Evolutionary conservation across 2,329 filamentous ascomycete species (phyloP).

Genomic region (Ascochyta koolunga): DNA sequence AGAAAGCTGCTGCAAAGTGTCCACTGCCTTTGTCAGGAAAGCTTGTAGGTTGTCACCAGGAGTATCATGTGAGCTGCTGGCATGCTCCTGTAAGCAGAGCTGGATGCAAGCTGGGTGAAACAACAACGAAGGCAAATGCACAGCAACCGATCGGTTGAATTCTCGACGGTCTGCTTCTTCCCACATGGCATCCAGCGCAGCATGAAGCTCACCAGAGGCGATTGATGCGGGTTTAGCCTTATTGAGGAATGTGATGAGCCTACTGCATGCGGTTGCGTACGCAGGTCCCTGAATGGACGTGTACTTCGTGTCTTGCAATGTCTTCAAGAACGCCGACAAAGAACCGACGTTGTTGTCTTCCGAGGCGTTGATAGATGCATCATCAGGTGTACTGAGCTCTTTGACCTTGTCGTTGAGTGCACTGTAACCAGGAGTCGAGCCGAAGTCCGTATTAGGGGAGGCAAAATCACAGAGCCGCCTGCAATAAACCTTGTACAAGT

Average conservation of each 20-base stretch:
- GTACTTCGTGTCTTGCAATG: slow-evolving; percentile 36
- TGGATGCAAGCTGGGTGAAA: slow-evolving; percentile 43
- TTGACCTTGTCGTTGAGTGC: slow-evolving; percentile 18
- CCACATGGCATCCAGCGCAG: slow-evolving; percentile 49
- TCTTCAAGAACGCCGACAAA: slow-evolving; percentile 31
- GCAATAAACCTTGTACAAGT: slow-evolving; percentile 44
- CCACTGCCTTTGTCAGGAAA: slow-evolving; percentile 34
- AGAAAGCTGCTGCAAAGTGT: slow-evolving; percentile 34
- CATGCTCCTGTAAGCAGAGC: slow-evolving; percentile 19
- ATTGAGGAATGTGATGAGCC: slow-evolving; percentile 32
- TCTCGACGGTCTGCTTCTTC: slow-evolving; percentile 56
- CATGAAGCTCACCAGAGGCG: slow-evolving; percentile 24
- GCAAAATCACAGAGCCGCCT: slow-evolving; percentile 31
- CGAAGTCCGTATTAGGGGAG: not conserved
- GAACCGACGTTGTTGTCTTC: not conserved
- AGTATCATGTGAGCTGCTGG: not conserved
- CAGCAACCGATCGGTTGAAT: slow-evolving; percentile 50
- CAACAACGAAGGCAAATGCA: slow-evolving; percentile 46
- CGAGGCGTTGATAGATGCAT: not conserved
- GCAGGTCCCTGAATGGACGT: slow-evolving; percentile 37
- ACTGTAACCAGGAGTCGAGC: slow-evolving; percentile 27
- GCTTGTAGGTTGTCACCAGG: slow-evolving; percentile 12
- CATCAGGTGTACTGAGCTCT: slow-evolving; percentile 9
- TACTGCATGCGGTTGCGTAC: slow-evolving; percentile 36
- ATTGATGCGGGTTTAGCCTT: slow-evolving; percentile 4